Percentiles rank a stretch among this genome's conserved stretches.
These are phyloP conservation scores for Haplosporangium sp. DNA, from an alignment of 371 early-diverging fungal species.

Conservation along the genomic window DNA sequence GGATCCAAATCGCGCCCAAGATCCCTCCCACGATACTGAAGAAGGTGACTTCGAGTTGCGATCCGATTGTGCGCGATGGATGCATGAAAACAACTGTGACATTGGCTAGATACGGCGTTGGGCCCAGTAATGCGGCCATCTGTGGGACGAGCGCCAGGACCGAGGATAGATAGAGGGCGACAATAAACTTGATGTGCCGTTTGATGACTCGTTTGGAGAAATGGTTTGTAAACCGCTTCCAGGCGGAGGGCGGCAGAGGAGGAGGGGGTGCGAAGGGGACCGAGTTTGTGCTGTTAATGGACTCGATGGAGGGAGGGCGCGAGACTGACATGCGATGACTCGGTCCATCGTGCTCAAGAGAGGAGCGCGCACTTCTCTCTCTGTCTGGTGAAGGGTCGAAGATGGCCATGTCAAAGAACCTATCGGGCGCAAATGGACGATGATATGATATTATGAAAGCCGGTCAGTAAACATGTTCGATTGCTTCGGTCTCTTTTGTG, in stretches of 20 bases:
- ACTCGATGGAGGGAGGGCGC: constrained; percentile 45
- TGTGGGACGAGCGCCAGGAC: constrained; percentile 59
- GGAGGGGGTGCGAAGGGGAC: constrained; percentile 46
- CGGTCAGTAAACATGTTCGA: not conserved
- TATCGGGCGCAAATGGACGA: not conserved
- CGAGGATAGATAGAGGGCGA: constrained; percentile 61
- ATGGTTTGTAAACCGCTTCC: constrained; percentile 31
- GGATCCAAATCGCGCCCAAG: constrained; percentile 55
- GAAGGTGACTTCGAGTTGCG: constrained; percentile 61
- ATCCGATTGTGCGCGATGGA: constrained; percentile 63
- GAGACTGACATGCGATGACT: constrained; percentile 23
- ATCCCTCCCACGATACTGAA: constrained; percentile 58
- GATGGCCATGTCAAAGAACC: constrained; percentile 49
- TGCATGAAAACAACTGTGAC: constrained; percentile 62
- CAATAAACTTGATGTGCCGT: constrained; percentile 64
- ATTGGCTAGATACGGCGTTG: constrained; percentile 57
- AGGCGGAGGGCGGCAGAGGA: constrained; percentile 36
- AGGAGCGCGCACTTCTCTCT: constrained; percentile 29
- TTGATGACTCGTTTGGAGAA: constrained; percentile 65
- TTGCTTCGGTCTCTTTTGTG: not conserved
- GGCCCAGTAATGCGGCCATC: constrained; percentile 54
- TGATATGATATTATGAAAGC: not conserved
- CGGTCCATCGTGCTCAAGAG: constrained; percentile 31
- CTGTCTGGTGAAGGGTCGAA: constrained; percentile 40
- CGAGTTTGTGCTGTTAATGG: constrained; percentile 45